These are phyloP conservation scores for Allium fistulosum DNA, from an alignment of 106 monocot species.

Conservation along the genomic window DNA sequence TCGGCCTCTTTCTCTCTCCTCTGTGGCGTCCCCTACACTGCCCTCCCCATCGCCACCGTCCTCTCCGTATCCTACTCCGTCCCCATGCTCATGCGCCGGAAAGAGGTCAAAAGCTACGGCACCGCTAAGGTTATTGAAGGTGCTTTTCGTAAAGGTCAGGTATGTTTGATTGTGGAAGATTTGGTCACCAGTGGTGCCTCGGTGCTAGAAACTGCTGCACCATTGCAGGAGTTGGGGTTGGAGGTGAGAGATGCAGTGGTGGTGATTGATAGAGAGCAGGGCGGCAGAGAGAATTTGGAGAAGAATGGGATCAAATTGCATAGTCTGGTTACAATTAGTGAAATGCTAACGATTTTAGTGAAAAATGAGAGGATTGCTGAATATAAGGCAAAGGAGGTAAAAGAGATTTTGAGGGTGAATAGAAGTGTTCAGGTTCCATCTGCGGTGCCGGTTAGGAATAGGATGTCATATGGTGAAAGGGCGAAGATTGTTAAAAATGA, in stretches of 20 bases:
- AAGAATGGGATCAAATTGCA: slow-evolving; percentile 63
- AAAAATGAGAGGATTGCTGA: slow-evolving; percentile 40
- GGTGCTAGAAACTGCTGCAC: slow-evolving; percentile 79
- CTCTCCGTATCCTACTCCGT: slow-evolving; percentile 51
- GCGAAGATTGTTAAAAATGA: slow-evolving; percentile 65
- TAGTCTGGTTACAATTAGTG: slow-evolving; percentile 47
- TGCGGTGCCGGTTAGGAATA: slow-evolving; percentile 16
- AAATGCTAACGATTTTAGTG: slow-evolving; percentile 58
- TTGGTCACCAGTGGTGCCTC: slow-evolving; percentile 95
- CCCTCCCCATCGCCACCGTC: slow-evolving; percentile 86
- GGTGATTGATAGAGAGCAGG: slow-evolving; percentile 84
- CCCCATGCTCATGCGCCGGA: slow-evolving; percentile 97
- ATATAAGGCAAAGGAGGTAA: slow-evolving; percentile 51
- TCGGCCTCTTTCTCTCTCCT: slow-evolving; percentile 53
- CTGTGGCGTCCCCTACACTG: slow-evolving; percentile 97
- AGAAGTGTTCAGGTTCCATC: slow-evolving; percentile 44
- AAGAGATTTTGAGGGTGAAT: slow-evolving; percentile 61
- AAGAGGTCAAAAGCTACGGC: slow-evolving; percentile 84
- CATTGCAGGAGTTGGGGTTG: slow-evolving; percentile 60
- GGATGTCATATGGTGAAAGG: slow-evolving; percentile 54
- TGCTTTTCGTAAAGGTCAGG: slow-evolving; percentile 42
- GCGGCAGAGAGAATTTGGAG: slow-evolving; percentile 78
- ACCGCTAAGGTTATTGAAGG: slow-evolving; percentile 80
- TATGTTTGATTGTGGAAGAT: slow-evolving; percentile 76
- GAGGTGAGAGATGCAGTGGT: slow-evolving; percentile 71